phyloP scores from a whole-genome alignment of 352 stramenopile species.

The Globisporangium megalacanthum region DNA sequence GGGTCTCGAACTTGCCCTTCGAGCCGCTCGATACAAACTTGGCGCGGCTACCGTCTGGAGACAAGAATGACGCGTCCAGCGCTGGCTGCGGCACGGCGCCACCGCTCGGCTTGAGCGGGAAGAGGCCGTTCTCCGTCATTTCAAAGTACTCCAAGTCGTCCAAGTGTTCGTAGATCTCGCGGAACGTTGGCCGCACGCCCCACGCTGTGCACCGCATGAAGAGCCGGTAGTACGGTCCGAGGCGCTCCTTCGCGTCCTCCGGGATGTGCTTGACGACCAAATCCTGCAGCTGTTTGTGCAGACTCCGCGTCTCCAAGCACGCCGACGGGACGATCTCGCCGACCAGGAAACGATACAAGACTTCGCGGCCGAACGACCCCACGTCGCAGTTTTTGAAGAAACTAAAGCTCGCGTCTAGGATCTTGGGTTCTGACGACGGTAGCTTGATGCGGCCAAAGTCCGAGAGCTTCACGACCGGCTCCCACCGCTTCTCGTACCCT shows the following conservation, averaged over 20 bases:
- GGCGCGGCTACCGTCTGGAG: slow-evolving; percentile 27
- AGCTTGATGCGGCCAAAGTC: slow-evolving; percentile 81
- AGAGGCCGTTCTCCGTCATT: slow-evolving; percentile 64
- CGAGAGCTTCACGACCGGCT: slow-evolving; percentile 77
- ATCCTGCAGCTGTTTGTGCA: slow-evolving; percentile 75
- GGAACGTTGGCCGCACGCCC: slow-evolving; percentile 75
- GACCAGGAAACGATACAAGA: slow-evolving; percentile 73
- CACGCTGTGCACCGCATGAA: slow-evolving; percentile 74
- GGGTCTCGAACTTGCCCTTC: slow-evolving; percentile 51
- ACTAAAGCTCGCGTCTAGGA: slow-evolving; percentile 67
- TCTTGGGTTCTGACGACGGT: slow-evolving; percentile 54
- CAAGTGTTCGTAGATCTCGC: slow-evolving; percentile 73
- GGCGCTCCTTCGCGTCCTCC: slow-evolving; percentile 38
- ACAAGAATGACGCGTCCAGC: slow-evolving; percentile 40
- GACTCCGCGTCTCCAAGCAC: slow-evolving; percentile 60
- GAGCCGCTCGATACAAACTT: slow-evolving; percentile 45
- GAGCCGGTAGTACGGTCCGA: slow-evolving; percentile 63
- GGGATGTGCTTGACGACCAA: slow-evolving; percentile 62
- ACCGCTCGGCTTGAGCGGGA: slow-evolving; percentile 61
- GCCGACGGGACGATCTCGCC: slow-evolving; percentile 73
- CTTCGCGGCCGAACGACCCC: slow-evolving; percentile 70
- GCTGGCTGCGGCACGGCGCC: neutral
- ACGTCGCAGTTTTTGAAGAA: slow-evolving; percentile 85
- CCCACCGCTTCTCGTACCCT: slow-evolving; percentile 77
- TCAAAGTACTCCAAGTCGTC: slow-evolving; percentile 79